phyloP scores from a whole-genome alignment of 495 filamentous ascomycete genomes.

The Penicillium macrosclerotiorum region DNA sequence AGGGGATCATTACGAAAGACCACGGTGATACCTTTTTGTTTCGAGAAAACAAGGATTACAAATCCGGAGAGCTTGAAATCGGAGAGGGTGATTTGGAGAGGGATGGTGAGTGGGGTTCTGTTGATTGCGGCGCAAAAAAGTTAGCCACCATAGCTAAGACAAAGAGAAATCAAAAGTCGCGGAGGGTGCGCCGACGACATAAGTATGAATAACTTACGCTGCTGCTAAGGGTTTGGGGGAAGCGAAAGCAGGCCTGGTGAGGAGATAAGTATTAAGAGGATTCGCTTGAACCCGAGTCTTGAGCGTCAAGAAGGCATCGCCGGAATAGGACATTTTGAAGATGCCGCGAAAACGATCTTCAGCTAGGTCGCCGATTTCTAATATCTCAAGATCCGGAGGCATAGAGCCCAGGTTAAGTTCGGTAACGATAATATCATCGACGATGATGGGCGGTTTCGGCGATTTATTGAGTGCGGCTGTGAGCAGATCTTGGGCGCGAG shows the following conservation, averaged over 20 bases:
- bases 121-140: conserved; percentile 5
- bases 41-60: conserved; percentile 95
- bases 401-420: conserved; percentile 93
- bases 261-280: conserved; percentile 91
- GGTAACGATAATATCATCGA: conserved; percentile 98
- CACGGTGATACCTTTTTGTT: conserved; percentile 91
- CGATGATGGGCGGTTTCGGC: conserved; percentile 96
- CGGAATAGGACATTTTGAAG: conserved; percentile 97
- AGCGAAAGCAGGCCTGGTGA: conserved; percentile 84
- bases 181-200: not conserved
- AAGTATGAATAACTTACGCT: conserved; percentile 51
- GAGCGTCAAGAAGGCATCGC: conserved; percentile 91
- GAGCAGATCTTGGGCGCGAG: conserved; percentile 87
- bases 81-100: conserved; percentile 91
- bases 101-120: conserved; percentile 83
- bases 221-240: conserved; percentile 93
- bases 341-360: conserved; percentile 97
- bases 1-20: conserved; percentile 98
- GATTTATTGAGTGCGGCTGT: conserved; percentile 96
- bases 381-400: conserved; percentile 89
- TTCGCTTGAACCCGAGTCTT: conserved; percentile 97
- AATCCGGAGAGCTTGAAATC: conserved; percentile 97
- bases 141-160: conserved; percentile 14
- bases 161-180: not conserved
- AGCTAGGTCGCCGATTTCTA: conserved; percentile 95